A percentile compares a stretch with the other conserved stretches of the same genome.
phyloP scores from a whole-genome alignment of 345 rosid species.

The Dovyalis caffra region DNA sequence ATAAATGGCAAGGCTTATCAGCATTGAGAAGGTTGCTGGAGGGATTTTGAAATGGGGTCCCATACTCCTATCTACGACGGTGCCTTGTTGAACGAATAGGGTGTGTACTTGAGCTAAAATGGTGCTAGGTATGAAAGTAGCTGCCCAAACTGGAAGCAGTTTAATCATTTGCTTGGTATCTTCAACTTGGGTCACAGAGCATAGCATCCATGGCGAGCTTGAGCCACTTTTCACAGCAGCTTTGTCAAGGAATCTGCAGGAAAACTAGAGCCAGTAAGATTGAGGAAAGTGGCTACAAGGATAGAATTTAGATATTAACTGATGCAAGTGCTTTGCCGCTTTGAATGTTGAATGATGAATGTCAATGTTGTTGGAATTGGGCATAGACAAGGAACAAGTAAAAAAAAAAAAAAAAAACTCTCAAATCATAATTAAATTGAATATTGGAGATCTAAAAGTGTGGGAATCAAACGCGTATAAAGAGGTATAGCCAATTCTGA shows the following conservation, averaged over 20 bases:
- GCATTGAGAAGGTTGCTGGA: constrained; percentile 72
- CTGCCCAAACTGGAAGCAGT: constrained; percentile 47
- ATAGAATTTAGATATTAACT: too few relatives aligned
- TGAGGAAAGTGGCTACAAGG: too few relatives aligned
- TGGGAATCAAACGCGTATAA: constrained; percentile 37
- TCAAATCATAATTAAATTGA: too few relatives aligned
- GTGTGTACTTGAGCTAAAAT: constrained; percentile 45
- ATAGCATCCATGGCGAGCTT: constrained; percentile 48
- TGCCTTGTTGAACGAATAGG: constrained; percentile 69
- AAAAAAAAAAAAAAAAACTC: too few relatives aligned
- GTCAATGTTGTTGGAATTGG: not conserved
- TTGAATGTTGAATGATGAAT: not conserved
- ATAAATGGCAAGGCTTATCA: constrained; percentile 50
- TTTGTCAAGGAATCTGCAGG: constrained; percentile 56
- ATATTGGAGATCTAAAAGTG: too few relatives aligned
- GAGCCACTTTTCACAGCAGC: constrained; percentile 43
- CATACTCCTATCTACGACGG: constrained; percentile 45
- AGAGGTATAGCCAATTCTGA: constrained; percentile 42
- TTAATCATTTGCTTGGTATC: constrained; percentile 68
- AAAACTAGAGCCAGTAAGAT: too few relatives aligned
- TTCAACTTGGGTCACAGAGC: constrained; percentile 62
- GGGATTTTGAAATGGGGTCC: constrained; percentile 63
- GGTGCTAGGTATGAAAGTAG: constrained; percentile 57
- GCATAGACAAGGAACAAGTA: too few relatives aligned
- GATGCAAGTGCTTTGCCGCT: not conserved